phyloP scores from a whole-genome alignment of 306 rosid genomes.

The Senna siamea region DNA sequence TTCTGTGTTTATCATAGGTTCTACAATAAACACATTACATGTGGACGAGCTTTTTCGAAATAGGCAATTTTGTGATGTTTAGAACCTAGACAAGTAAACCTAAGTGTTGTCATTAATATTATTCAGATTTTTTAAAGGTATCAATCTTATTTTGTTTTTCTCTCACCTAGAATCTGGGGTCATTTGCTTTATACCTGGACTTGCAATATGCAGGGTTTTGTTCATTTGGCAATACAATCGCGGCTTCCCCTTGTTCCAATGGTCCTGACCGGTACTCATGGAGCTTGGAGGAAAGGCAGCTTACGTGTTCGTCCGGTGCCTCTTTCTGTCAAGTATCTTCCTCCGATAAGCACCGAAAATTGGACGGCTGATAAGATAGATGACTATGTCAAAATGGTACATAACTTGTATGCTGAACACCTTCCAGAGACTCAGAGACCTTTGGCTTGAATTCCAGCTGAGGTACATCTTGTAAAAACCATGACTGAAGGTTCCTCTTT shows the following conservation, averaged over 20 bases:
- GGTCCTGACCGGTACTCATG: slow-evolving; percentile 62
- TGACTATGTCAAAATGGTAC: slow-evolving; percentile 47
- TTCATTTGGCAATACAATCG: slow-evolving; percentile 69
- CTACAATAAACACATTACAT: too few species aligned
- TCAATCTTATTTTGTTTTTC: too few species aligned
- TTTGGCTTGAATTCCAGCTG: slow-evolving; percentile 24
- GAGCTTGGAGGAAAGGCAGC: slow-evolving; percentile 70
- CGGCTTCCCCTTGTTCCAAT: slow-evolving; percentile 67
- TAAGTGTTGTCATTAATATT: not conserved
- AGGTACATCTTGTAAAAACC: slow-evolving; percentile 23
- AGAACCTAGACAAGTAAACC: too few species aligned
- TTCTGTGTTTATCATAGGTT: too few species aligned
- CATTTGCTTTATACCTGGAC: too few species aligned
- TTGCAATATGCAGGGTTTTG: slow-evolving; percentile 58
- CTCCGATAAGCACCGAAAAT: slow-evolving; percentile 55
- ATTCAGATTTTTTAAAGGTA: not conserved
- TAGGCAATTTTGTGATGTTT: too few species aligned
- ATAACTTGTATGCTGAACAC: slow-evolving; percentile 48
- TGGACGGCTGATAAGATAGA: slow-evolving; percentile 60
- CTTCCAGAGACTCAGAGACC: slow-evolving; percentile 63
- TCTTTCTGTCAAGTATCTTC: slow-evolving; percentile 54
- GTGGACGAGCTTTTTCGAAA: too few species aligned
- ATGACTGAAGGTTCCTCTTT: slow-evolving; percentile 17
- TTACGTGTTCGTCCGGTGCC: slow-evolving; percentile 59
- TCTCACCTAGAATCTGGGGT: too few species aligned